Base-by-base conservation (phyloP, 306 rosid genomes). In the Vachellia pachyceras region DNA sequence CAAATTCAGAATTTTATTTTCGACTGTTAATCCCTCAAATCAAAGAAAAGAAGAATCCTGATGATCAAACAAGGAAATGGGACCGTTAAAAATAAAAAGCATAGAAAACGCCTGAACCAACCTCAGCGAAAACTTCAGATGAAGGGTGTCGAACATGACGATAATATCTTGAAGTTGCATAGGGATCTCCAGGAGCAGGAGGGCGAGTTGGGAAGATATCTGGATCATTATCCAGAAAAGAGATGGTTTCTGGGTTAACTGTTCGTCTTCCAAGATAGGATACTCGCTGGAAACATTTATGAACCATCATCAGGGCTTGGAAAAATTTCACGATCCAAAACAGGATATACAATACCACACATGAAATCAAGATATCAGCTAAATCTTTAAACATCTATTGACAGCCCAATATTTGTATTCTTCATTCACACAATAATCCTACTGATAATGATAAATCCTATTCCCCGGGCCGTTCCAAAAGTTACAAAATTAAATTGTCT, bases 61-160 rank as follows among this genome's bases (percentile, higher is more conserved):
- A 66, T n/a, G 14, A 9, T 3, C 13, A 25, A 23, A 68, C 22
- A 68, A 68, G 10, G 55, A 44, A 1, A 42, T 18, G 5, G 10
- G 22, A 13, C 3, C 18, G 70, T 25, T 12, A 54, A 61, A 33
- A 77, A 75, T 60, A 79, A 76, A 11, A 46, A 20, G 49, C 46
- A 60, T 3, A 54, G 9, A 58, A 61, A 13, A 61, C n/a, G 40
- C 8, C 37, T 1, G 40, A 10, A 61, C 86, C 52, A 76, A 95
- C 98, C 99, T 93, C 92, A 75, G 97, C 87, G 40, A 89, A 85
- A 79, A 87, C 92, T 75, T 91, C 93, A 15, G 97, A 79, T 18
- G 95, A 90, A 70, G 92, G 87, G 76, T 83, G 92, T 50, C 90
- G 90, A 84, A 84, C 79, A 73, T 88, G 91, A 20, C 90, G 89